Evolutionary conservation across 345 rosid species (phyloP).

Genomic region (Murraya koenigii): DNA sequence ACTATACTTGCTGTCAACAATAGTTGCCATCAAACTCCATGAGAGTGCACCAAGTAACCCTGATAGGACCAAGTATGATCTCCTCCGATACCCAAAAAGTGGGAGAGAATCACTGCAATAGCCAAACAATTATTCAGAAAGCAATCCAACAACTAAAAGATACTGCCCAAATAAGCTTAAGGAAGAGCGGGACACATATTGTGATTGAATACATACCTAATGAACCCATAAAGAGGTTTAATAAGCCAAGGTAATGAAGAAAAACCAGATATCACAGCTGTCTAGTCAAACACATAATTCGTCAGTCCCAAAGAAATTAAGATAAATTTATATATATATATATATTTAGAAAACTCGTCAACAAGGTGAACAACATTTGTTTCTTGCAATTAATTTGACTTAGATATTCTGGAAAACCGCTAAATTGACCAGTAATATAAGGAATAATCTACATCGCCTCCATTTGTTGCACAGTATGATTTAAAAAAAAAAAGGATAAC

Average conservation of each 20-base stretch:
- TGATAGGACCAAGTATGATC: constrained; percentile 91
- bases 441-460: not conserved
- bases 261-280: constrained; percentile 94
- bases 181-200: not conserved
- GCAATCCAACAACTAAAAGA: constrained; percentile 9
- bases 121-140: constrained; percentile 15
- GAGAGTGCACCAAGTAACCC: constrained; percentile 97
- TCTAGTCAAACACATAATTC: constrained; percentile 59
- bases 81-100: constrained; percentile 90
- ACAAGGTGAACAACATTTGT: not conserved
- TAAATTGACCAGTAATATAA: not conserved
- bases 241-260: constrained; percentile 96
- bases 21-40: constrained; percentile 92
- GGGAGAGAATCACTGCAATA: constrained; percentile 83
- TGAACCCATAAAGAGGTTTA: constrained; percentile 91
- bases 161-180: not conserved
- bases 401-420: not conserved
- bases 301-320: constrained; percentile 41
- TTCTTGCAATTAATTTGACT: not conserved
- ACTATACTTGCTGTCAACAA: constrained; percentile 82
- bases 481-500: not conserved
- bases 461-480: not conserved
- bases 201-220: constrained; percentile 52
- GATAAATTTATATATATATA: constrained; percentile 9
- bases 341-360: constrained; percentile 1